A percentile compares a stretch with the other conserved stretches of the same genome.
phyloP scores from a whole-genome alignment of 2,329 filamentous ascomycete genomes.

The Huntiella savannae region DNA sequence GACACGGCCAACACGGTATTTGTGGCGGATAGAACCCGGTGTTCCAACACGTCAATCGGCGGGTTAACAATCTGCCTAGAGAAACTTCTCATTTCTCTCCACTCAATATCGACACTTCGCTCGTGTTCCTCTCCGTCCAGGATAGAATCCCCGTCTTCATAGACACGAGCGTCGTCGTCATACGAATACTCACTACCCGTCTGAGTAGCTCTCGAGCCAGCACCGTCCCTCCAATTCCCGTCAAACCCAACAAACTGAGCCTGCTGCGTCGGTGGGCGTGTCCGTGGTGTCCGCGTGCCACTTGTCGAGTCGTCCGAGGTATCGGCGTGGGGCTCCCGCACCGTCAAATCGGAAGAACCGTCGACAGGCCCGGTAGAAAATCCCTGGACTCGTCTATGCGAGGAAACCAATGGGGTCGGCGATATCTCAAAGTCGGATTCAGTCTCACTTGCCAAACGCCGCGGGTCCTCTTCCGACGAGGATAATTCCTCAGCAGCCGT shows the following conservation, averaged over 20 bases:
- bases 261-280: neutral
- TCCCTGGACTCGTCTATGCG: neutral
- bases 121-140: conserved; percentile 3
- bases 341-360: conserved; percentile 1
- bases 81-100: conserved; percentile 3
- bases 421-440: too few relatives aligned
- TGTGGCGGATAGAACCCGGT: conserved; percentile 2
- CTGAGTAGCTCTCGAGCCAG: neutral
- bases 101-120: conserved; percentile 4
- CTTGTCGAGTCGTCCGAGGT: conserved; percentile 2
- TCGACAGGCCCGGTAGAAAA: too few relatives aligned
- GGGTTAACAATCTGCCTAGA: neutral
- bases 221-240: conserved; percentile 4
- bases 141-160: conserved; percentile 1
- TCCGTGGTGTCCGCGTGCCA: conserved; percentile 7
- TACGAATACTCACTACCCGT: neutral
- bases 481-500: conserved; percentile 12
- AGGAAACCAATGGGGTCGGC: neutral
- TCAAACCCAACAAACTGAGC: conserved; percentile 6
- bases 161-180: neutral
- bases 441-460: conserved; percentile 1
- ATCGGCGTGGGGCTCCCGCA: neutral
- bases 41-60: neutral
- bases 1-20: conserved; percentile 2
- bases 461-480: conserved; percentile 9